Conservation (phyloP, 2,329 filamentous ascomycete species). For the Trichoderma guizhouense region DNA sequence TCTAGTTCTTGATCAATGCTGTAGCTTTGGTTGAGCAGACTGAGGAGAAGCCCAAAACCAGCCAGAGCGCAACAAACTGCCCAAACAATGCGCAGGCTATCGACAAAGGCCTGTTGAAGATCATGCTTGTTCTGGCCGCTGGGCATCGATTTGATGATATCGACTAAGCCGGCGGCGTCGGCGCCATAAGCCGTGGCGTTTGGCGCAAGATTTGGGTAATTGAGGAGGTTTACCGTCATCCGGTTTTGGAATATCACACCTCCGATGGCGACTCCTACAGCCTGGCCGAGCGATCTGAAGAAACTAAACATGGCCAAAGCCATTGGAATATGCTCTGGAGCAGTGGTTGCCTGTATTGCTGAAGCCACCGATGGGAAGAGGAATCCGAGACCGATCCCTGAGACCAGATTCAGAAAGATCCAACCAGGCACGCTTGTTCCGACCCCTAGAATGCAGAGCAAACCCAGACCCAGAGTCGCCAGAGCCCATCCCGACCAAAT, state of each 20-base stretch:
- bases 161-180: not conserved
- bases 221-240: not conserved
- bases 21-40: not conserved
- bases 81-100: not conserved
- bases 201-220: not conserved
- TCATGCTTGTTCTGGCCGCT: not conserved
- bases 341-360: not conserved
- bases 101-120: not conserved
- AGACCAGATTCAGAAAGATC: not conserved
- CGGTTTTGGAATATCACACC: not conserved
- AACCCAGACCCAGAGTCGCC: not conserved
- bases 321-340: not conserved
- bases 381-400: not conserved
- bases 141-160: not conserved
- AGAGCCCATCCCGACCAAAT: not conserved
- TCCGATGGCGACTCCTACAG: not conserved
- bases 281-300: not conserved
- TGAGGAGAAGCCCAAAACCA: not conserved
- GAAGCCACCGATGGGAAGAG: not conserved
- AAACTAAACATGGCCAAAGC: not conserved
- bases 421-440: not conserved
- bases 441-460: not conserved
- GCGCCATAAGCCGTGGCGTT: not conserved
- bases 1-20: not conserved
- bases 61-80: not conserved